Evolutionary conservation across 129 eudicot species (phyloP), one percentile per base, ranked within the genome.

Genomic region (Gnaphalium uliginosum): DNA sequence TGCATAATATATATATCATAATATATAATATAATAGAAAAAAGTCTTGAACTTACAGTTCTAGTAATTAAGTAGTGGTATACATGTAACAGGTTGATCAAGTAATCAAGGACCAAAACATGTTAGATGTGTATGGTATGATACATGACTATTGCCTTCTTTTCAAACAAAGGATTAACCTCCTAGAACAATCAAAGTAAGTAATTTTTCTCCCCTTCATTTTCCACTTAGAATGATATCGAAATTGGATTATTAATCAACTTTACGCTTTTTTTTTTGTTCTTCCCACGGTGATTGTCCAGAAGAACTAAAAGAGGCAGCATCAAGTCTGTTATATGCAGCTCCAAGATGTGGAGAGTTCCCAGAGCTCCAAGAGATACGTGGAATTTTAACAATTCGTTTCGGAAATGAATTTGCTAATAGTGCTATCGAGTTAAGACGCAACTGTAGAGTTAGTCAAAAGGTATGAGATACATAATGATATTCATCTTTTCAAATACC

Each of bases 341-440:
- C 97, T 73, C 84, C 96, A 58, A 90, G 98, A 76, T 88, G 91
- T 63, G 97, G 98, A 10, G 97, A 90, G 66, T 87, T 90, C 39
- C 97, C 98, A 6, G 98, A 93, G 79, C 97, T 93, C 69, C 91
- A 84, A 82, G 87, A 88, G 84, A 78, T 90, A 56, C 90, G 98
- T 19, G 54, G 82, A 23, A 68, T 88, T 64, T 78, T 94, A 66
- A 77, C 87, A 14, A 65, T 86, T 24, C 76, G 80, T 21, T 90
- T 81, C 32, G 98, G 98, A 63, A 94, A 77, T 75, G 93, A 90
- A 50, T 87, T 94, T 51, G 87, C 71, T 2, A 76, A 69, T 62
- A 80, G 82, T 32, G 91, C 93, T 37, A 72, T 51, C 21, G 93
- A 88, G 62, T 77, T 87, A n/a, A 77, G 86, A 62, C 81, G 81